Conservation (phyloP, 2,329 filamentous ascomycete species). For the Paecilomyces dactylethromorphus region DNA sequence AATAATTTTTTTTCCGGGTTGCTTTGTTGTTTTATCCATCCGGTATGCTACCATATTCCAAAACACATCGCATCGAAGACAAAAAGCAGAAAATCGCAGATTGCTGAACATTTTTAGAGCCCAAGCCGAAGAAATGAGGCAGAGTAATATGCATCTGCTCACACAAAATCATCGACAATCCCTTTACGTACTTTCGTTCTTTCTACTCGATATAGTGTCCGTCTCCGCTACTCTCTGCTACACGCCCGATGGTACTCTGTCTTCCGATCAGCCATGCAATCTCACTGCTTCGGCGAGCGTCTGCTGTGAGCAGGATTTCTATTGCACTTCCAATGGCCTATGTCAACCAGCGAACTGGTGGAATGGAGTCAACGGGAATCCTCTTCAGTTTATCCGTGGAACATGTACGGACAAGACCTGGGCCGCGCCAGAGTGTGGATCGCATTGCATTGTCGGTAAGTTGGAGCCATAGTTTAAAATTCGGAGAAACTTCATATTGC, state of each 20-base stretch:
- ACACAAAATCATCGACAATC: background rate
- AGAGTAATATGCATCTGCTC: background rate
- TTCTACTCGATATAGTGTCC: background rate
- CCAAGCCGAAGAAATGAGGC: background rate
- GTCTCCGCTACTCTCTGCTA: conserved; percentile 2
- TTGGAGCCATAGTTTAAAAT: background rate
- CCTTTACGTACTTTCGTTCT: background rate
- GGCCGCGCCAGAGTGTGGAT: conserved; percentile 1
- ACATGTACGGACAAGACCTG: conserved; percentile 4
- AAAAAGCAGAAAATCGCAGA: background rate
- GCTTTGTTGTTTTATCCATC: background rate
- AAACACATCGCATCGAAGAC: background rate
- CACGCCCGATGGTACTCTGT: conserved; percentile 1
- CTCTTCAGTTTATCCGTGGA: conserved; percentile 3
- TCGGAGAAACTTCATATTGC: background rate
- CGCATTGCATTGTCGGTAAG: conserved; percentile 4
- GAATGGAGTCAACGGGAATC: background rate
- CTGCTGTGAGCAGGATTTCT: conserved; percentile 4
- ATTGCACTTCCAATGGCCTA: conserved; percentile 2
- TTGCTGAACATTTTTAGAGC: background rate
- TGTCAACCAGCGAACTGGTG: conserved; percentile 3
- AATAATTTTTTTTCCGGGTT: background rate
- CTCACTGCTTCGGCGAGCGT: conserved; percentile 1
- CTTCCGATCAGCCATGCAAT: conserved; percentile 3
- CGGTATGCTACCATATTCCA: background rate